Percentiles rank a stretch among this genome's conserved stretches.
phyloP scores from a whole-genome alignment of 257 asterid species.

The Solanum pennellii region DNA sequence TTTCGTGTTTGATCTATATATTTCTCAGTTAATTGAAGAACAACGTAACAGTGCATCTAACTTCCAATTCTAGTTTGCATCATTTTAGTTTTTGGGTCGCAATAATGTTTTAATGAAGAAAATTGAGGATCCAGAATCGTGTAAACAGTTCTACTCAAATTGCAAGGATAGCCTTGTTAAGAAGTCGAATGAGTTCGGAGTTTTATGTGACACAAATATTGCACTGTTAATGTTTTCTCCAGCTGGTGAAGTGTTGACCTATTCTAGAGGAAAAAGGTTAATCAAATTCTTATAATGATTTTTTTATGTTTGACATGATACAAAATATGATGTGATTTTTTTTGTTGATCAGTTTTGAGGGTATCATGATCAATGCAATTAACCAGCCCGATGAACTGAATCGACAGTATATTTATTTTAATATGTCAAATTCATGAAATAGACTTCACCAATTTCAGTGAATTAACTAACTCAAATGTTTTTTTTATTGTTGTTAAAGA shows the following conservation, averaged over 20 bases:
- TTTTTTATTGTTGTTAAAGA: constrained; percentile 13
- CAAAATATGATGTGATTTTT: neutral
- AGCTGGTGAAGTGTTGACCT: constrained; percentile 37
- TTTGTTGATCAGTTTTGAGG: constrained; percentile 39
- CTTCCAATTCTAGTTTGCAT: neutral
- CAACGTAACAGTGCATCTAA: too few relatives aligned
- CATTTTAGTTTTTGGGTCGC: constrained; percentile 26
- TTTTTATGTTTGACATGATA: neutral
- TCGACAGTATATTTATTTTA: constrained; percentile 23
- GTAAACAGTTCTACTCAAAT: constrained; percentile 37
- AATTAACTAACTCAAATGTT: neutral
- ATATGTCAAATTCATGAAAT: neutral
- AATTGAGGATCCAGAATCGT: constrained; percentile 35
- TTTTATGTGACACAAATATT: constrained; percentile 58
- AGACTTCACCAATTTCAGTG: neutral
- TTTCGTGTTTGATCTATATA: too few relatives aligned
- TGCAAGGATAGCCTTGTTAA: constrained; percentile 56
- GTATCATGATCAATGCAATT: constrained; percentile 43
- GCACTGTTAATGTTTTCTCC: constrained; percentile 65
- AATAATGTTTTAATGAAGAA: constrained; percentile 38
- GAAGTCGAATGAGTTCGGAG: constrained; percentile 49
- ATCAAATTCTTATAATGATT: neutral
- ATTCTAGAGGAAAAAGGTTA: constrained; percentile 49
- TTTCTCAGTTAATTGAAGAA: neutral
- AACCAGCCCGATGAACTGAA: constrained; percentile 25